Conservation (phyloP, 768 basidiomycete genomes). For the Serendipita sp. region DNA sequence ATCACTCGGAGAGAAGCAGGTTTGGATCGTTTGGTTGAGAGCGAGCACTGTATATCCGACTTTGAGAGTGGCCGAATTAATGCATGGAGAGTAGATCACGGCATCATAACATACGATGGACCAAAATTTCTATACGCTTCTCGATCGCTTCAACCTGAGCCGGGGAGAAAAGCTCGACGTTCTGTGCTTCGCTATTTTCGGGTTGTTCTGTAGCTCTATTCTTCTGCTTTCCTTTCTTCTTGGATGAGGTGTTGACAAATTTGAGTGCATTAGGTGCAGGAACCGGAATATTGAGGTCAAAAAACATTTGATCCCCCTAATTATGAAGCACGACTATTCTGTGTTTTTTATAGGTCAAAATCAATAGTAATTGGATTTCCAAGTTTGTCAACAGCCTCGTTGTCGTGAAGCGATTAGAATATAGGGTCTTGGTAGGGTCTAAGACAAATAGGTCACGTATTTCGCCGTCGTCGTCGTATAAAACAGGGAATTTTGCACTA, state of each 20-base stretch:
- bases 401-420: too few relatives aligned
- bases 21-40: conserved; percentile 55
- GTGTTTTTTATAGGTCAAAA: neutral
- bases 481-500: neutral
- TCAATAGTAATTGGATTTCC: neutral
- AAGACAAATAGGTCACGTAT: neutral
- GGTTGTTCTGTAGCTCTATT: conserved; percentile 15
- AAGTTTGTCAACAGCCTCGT: neutral
- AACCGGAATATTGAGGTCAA: conserved; percentile 51
- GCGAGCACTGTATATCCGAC: conserved; percentile 79
- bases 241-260: conserved; percentile 21
- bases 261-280: conserved; percentile 19
- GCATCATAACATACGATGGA: conserved; percentile 45
- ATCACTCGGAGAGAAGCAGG: conserved; percentile 52
- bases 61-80: conserved; percentile 17
- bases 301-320: conserved; percentile 31
- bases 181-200: neutral
- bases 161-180: conserved; percentile 26
- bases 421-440: neutral
- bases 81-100: neutral
- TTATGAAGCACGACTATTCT: neutral
- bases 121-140: conserved; percentile 46
- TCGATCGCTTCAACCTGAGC: conserved; percentile 45
- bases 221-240: conserved; percentile 43
- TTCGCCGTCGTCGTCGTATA: neutral